Conservation (phyloP, 805 yeast genomes). For the Cyberlindnera japonica region DNA sequence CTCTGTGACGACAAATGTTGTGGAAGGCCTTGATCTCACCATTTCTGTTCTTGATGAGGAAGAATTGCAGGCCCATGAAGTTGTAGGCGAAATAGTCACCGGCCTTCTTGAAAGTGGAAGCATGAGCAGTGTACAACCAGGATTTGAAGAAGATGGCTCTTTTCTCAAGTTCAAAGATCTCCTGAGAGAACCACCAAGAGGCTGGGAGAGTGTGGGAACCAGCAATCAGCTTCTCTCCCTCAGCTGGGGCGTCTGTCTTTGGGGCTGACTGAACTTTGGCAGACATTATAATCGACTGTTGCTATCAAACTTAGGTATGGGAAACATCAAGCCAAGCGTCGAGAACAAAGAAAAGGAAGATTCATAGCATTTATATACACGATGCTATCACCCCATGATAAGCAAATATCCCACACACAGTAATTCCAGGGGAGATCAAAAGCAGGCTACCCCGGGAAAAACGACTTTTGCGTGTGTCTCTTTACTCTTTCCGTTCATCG, state of each 20-base stretch:
- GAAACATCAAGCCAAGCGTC: no score
- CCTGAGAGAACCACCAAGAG: constrained; percentile 62
- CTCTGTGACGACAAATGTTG: constrained; percentile 63
- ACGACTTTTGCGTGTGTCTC: neutral
- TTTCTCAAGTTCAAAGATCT: constrained; percentile 55
- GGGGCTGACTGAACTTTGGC: constrained; percentile 26
- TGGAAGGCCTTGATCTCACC: constrained; percentile 58
- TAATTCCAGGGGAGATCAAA: neutral
- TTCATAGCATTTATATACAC: neutral
- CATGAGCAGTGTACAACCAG: constrained; percentile 53
- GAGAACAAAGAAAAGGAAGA: neutral
- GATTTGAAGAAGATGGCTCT: constrained; percentile 53
- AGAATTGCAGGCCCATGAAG: constrained; percentile 51
- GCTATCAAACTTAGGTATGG: no score
- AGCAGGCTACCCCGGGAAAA: neutral
- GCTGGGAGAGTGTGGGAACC: constrained; percentile 58
- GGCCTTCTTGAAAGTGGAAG: constrained; percentile 49
- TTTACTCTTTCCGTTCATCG: constrained; percentile 6
- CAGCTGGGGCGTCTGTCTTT: constrained; percentile 26
- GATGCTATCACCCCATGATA: neutral
- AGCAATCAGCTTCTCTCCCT: constrained; percentile 27
- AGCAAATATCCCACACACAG: neutral
- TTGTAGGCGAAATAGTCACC: constrained; percentile 54
- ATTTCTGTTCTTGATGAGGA: constrained; percentile 49
- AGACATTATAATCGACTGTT: no score